phyloP scores from a whole-genome alignment of 345 rosid genomes.

The Arabidopsis suecica region DNA sequence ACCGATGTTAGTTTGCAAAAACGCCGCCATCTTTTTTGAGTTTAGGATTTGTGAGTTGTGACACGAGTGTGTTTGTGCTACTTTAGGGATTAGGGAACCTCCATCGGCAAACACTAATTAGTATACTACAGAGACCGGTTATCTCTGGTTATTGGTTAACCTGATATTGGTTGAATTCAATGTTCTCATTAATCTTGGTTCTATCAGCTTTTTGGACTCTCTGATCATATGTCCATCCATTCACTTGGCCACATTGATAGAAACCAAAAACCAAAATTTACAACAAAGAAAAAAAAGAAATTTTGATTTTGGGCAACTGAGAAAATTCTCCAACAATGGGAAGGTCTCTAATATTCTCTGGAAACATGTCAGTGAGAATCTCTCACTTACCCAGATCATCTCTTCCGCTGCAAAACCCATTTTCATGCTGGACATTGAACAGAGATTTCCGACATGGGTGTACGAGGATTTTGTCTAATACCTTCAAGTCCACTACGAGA shows the following conservation, averaged over 20 bases:
- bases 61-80: no score
- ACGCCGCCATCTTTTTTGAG: constrained; percentile 49
- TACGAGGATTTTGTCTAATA: constrained; percentile 33
- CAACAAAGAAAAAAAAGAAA: not conserved
- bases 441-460: constrained; percentile 39
- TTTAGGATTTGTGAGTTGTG: not conserved
- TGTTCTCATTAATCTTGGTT: not conserved
- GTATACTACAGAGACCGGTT: no score
- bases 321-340: constrained; percentile 49
- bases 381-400: constrained; percentile 48
- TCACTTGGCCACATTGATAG: constrained; percentile 20
- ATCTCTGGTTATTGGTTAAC: no score
- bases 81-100: no score
- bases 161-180: no score
- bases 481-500: constrained; percentile 21
- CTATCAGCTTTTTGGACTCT: constrained; percentile 15
- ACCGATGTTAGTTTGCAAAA: constrained; percentile 46
- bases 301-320: not conserved
- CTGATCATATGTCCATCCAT: constrained; percentile 26
- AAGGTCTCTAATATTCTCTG: constrained; percentile 55
- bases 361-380: constrained; percentile 52
- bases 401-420: constrained; percentile 34
- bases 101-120: no score
- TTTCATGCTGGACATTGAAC: constrained; percentile 28
- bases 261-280: not conserved